Conservation (phyloP, 495 filamentous ascomycete species). For the Aspergillus kassunensis region DNA sequence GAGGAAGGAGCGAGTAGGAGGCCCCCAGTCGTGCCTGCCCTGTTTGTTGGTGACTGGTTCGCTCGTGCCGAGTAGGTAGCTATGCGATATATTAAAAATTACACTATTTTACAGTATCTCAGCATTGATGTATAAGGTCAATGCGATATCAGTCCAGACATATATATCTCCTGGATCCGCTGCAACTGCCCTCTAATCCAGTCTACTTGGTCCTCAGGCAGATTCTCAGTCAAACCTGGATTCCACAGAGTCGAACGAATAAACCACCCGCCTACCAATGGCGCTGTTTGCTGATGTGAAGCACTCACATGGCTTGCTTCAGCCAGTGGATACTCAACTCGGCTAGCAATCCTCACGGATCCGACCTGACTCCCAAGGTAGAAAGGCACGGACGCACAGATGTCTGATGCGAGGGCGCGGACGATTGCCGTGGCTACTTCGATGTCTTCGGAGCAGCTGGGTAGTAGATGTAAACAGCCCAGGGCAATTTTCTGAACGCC, state of each 20-base stretch:
- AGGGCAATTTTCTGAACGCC: constrained; percentile 51
- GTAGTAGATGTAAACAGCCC: constrained; percentile 24
- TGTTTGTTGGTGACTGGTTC: no score
- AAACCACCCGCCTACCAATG: constrained; percentile 38
- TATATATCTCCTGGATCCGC: constrained; percentile 32
- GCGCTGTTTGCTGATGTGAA: constrained; percentile 29
- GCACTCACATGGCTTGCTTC: constrained; percentile 24
- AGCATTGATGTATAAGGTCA: not conserved
- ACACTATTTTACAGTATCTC: not conserved
- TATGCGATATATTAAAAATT: no score
- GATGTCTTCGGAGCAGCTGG: constrained; percentile 10
- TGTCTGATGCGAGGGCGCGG: constrained; percentile 33
- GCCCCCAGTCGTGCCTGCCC: no score
- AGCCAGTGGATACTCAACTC: constrained; percentile 34
- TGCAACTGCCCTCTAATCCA: constrained; percentile 34
- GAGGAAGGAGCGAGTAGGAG: no score
- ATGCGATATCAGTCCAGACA: constrained; percentile 4
- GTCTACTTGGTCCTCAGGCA: constrained; percentile 23
- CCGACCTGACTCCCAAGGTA: constrained; percentile 36
- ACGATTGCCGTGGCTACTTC: constrained; percentile 20
- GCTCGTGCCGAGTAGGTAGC: no score
- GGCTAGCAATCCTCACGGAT: constrained; percentile 25
- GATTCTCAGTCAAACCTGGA: constrained; percentile 15
- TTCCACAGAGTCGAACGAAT: constrained; percentile 24
- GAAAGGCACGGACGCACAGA: constrained; percentile 41